phyloP scores from a whole-genome alignment of 1,139 yeast species.

The Chernovozyma aurita region DNA sequence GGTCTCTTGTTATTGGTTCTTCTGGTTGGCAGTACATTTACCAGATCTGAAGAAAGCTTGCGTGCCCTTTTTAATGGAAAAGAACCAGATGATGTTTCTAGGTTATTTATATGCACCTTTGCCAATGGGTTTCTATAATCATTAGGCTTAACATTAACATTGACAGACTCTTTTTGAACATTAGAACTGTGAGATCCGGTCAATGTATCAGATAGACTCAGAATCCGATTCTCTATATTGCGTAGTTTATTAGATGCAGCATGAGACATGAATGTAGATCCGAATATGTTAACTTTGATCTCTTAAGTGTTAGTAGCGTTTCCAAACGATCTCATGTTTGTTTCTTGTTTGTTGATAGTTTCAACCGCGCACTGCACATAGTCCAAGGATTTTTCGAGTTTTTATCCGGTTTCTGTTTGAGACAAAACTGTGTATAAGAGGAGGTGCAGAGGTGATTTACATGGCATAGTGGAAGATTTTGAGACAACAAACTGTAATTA shows the following conservation, averaged over 20 bases:
- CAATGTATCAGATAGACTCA: constrained; percentile 4
- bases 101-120: constrained; percentile 4
- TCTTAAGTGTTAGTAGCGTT: no score
- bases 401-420: no score
- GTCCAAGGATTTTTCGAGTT: no score
- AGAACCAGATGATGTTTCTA: background rate
- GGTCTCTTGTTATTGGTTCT: constrained; percentile 3
- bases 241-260: constrained; percentile 5
- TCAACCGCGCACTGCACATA: no score
- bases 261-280: constrained; percentile 2
- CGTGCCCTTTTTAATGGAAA: background rate
- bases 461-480: no score
- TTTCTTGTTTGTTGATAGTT: no score
- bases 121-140: constrained; percentile 4
- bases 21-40: constrained; percentile 4
- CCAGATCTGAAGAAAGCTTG: background rate
- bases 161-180: background rate
- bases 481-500: no score
- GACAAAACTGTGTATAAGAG: no score
- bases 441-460: no score
- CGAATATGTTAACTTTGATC: no score
- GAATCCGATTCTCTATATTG: constrained; percentile 3
- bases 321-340: no score
- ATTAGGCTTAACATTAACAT: background rate
- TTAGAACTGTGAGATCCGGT: background rate